Base-by-base conservation (phyloP, 2,329 filamentous ascomycete species). In the Chaetomium sp. region DNA sequence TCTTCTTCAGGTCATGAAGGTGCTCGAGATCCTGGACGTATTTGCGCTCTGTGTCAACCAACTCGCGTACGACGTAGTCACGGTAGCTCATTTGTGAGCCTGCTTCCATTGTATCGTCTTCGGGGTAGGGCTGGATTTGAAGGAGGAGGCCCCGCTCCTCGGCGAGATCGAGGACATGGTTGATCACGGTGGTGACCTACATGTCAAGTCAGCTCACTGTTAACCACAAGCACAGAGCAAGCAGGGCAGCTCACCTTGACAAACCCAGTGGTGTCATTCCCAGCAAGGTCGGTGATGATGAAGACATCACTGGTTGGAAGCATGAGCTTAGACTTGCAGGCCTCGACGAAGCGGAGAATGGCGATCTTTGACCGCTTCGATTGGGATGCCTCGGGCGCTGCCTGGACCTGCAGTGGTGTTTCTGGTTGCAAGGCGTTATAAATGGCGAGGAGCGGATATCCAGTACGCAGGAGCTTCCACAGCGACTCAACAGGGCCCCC, bases 11-110 rank as follows among this genome's bases (percentile, higher is more conserved):
- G 57, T 93, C 90, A 75, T 98, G 93, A 42, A 99, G 78, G 70
- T 97, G 94, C 76, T 98, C 94, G 60, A 99, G 80, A 80, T 99
- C 95, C 76, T 98, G 93, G 4, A 98, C 95, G 72, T 99, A 99
- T 78, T 97, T 97, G 68, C 95, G 89, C 78, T 99, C 95, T 1
- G 94, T 98, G 72, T 94, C 92, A 63, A 99, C 90, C 55, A 99
- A 80, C 78, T 99, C 95, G 73, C 90, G 88, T 51, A 99, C 86
- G 67, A 98, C 92, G 76, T 97, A 91, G 72, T 97, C 91, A 70
- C 93, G 82, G 70, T 89, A 88, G 69, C 83, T 88, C 82, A 89
- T 89, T 75, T 91, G 86, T 1, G 87, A 87, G 63, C 88, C 85
- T 56, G 89, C 81, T 27, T 80, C 78, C 31, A 79, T 77, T n/a